Base-by-base conservation (phyloP, 2,329 filamentous ascomycete species). In the Colletotrichum sansevieriae region DNA sequence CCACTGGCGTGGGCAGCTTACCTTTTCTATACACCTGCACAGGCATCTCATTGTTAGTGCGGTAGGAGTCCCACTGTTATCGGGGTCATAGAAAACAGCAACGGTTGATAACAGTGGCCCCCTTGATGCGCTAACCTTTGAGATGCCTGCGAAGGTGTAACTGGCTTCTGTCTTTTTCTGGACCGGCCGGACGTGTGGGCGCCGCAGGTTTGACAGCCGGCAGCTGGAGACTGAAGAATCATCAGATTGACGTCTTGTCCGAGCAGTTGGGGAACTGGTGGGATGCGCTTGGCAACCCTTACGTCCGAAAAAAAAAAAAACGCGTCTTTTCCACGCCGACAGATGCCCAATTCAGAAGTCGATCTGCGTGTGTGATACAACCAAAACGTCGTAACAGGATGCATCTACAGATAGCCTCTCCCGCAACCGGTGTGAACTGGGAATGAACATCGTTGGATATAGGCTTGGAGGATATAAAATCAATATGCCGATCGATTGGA, bases 161-260 rank as follows among this genome's bases (percentile, higher is more conserved):
- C 51, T 49, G 39, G 65, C 39, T 46, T 35, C 52, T 25, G 18
- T 18, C 18, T 55, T 49, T 5, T 39, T 15, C 29, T 8, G 25
- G 49, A 54, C 29, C 62, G 20, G 59, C 37, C 33, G 20, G 47
- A 58, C 33, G 44, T 35, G 37, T 62, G 59, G 59, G 59, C 35
- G 22, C 29, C 44, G 59, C 59, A 49, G n/a, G 58, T 51, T 61
- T 61, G 58, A 61, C 44, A 52, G 58, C 15, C 44, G 58, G 49
- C 49, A 22, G 33, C 33, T 56, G 18, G 54, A 41, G n/a, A 39
- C 44, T n/a, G 44, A 37, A 39, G 11, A 37, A 58, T 9, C 35
- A 29, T 10, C 13, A 22, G 35, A 22, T 13, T 18, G 33, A 51
- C 22, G 33, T 41, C 15, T 49, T 49, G 29, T 18, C 12, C n/a